Conservation (phyloP, 148 eudicot genomes). For the Fagopyrum tataricum region DNA sequence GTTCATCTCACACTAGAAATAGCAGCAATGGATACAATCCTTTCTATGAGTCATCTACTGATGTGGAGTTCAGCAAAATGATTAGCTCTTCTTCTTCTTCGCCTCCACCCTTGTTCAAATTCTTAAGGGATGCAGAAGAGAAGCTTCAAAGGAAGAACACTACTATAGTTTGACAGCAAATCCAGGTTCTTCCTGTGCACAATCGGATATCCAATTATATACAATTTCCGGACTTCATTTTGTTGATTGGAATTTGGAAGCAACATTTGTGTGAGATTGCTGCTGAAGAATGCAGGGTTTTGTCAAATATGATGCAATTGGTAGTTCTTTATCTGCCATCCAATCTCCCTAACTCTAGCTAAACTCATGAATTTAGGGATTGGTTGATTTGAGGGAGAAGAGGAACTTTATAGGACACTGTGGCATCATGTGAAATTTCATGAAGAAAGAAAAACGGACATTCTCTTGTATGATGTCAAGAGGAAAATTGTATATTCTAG, state of each 20-base stretch:
- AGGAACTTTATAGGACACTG: neutral
- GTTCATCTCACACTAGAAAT: slow-evolving; percentile 1
- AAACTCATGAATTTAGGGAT: neutral
- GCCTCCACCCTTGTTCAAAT: slow-evolving; percentile 69
- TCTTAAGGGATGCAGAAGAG: slow-evolving; percentile 73
- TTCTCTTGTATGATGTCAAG: slow-evolving; percentile 10
- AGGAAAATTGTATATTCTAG: slow-evolving; percentile 7
- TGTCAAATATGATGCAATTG: slow-evolving; percentile 1
- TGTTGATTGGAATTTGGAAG: neutral
- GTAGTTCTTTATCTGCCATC: neutral
- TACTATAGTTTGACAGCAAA: neutral
- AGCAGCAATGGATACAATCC: slow-evolving; percentile 29
- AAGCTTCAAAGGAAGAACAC: slow-evolving; percentile 29
- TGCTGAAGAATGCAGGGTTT: neutral
- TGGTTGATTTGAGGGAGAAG: neutral
- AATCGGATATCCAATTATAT: neutral
- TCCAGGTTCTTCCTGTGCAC: neutral
- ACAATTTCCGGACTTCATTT: neutral
- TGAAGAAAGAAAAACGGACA: neutral
- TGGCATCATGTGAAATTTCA: slow-evolving; percentile 12
- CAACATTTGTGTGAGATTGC: neutral
- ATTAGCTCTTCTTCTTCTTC: slow-evolving; percentile 27
- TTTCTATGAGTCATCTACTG: slow-evolving; percentile 37
- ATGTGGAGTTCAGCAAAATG: slow-evolving; percentile 52
- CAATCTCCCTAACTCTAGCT: neutral